Evolutionary conservation across 495 filamentous ascomycete species (phyloP).

Genomic region (Trichoderma asperelloides): DNA sequence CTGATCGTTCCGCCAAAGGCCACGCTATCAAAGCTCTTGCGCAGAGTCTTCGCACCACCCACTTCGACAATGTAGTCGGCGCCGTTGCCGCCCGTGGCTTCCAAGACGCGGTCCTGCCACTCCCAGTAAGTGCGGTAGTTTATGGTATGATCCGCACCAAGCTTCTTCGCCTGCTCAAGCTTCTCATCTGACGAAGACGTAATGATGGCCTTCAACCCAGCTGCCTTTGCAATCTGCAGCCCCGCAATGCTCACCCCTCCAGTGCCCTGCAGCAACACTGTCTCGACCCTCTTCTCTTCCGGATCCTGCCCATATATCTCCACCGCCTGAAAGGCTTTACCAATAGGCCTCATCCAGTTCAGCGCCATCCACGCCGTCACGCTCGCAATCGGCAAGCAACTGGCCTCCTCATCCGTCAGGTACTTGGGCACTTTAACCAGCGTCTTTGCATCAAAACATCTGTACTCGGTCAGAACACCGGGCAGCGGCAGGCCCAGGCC

Average conservation of each 20-base stretch:
- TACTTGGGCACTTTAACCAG: conserved; percentile 32
- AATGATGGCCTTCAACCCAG: conserved; percentile 33
- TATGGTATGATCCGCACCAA: conserved; percentile 35
- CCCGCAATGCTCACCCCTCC: conserved; percentile 32
- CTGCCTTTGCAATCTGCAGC: conserved; percentile 30
- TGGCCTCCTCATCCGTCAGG: conserved; percentile 31
- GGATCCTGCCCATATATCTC: conserved; percentile 7
- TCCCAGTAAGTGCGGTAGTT: conserved; percentile 35
- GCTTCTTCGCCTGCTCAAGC: conserved; percentile 26
- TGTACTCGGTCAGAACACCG: conserved; percentile 35
- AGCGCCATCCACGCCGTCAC: conserved; percentile 41
- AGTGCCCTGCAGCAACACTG: conserved; percentile 36
- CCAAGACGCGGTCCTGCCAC: conserved; percentile 34
- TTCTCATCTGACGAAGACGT: conserved; percentile 39
- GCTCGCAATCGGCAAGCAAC: conserved; percentile 33
- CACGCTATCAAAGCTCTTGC: conserved; percentile 31
- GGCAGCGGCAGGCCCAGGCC: conserved; percentile 29
- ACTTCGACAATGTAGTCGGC: conserved; percentile 52
- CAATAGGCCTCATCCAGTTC: conserved; percentile 35
- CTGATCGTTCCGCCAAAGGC: conserved; percentile 37
- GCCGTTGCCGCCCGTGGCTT: conserved; percentile 42
- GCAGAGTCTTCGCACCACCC: conserved; percentile 37
- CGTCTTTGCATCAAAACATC: conserved; percentile 28
- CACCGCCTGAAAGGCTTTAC: conserved; percentile 13
- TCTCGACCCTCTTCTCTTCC: conserved; percentile 20